Base-by-base conservation (phyloP, 129 eudicot genomes). In the Silybum marianum region DNA sequence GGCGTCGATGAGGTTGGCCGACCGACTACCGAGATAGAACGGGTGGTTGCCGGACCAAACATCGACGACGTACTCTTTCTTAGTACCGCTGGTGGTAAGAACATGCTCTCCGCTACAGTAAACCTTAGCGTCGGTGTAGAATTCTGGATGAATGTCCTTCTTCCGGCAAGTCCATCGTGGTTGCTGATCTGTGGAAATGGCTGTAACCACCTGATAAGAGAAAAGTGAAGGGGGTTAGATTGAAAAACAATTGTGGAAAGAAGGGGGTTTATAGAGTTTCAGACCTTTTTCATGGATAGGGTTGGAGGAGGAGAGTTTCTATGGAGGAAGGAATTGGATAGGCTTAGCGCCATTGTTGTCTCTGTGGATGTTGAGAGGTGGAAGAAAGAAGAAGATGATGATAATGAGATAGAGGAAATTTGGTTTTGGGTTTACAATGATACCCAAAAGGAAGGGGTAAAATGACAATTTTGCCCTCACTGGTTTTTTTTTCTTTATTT, bases 31-130 rank as follows among this genome's bases (percentile, higher is more conserved):
- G 7, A 85, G 83, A 72, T 90, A 92, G 78, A 92, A 90, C 3
- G 93, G 97, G 81, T 92, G 97, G 80, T 90, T 92, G 11, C 97
- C 97, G 44, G 97, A 92, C 97, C 97, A 92, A 0, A 92, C 97
- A 82, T 92, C 97, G 11, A 92, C 91, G 7, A 87, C 89, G 71
- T 90, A 90, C 82, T 92, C 97, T 54, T 90, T 88, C 85, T 90
- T 89, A 34, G 97, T 92, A 1, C 97, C 95, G 19, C 95, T 91
- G 69, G 95, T 87, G 14, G 97, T 92, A 71, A 92, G 84, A 25
- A 92, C 95, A 32, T 83, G 93, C 44, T 92, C 97, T 7, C 91
- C 95, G 40, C 92, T 92, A 87, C 97, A 92, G 84, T 81, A 90
- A 9, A 92, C 97, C 84, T 92, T 92, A 0, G 97, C 85, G 60